Percentiles rank a stretch among this genome's conserved stretches.
Conservation (phyloP, 495 filamentous ascomycete species). For the Penicillium argentinense region DNA sequence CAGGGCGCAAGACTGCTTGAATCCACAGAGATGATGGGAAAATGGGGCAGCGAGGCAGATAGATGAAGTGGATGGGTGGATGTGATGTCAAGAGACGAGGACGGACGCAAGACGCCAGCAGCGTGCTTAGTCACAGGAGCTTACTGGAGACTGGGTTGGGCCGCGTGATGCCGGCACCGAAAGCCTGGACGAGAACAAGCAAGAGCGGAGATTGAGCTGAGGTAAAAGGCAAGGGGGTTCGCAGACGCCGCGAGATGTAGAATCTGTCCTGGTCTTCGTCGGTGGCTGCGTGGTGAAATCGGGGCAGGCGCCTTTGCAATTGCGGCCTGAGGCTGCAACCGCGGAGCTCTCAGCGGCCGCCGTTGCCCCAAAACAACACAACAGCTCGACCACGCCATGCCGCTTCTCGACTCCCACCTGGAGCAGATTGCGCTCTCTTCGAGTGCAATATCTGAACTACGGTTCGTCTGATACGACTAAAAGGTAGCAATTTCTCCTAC, state of each 20-base stretch:
- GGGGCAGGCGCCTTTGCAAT: slow-evolving; percentile 5
- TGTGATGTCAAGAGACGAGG: slow-evolving; percentile 50
- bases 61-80: slow-evolving; percentile 43
- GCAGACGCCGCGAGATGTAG: no score
- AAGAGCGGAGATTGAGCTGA: slow-evolving; percentile 2
- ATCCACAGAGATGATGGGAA: slow-evolving; percentile 23
- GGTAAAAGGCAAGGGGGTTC: no score
- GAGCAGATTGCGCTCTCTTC: slow-evolving; percentile 89
- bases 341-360: no score
- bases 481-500: neutral
- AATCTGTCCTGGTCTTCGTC: no score
- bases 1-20: slow-evolving; percentile 15
- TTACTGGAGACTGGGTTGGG: slow-evolving; percentile 21
- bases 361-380: slow-evolving; percentile 10
- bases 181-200: slow-evolving; percentile 1
- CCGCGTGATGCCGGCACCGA: neutral
- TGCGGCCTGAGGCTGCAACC: slow-evolving; percentile 14
- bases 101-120: slow-evolving; percentile 37
- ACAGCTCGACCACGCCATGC: slow-evolving; percentile 47
- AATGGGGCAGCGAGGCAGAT: slow-evolving; percentile 24
- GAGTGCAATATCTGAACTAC: slow-evolving; percentile 77
- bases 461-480: no score
- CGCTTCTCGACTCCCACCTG: slow-evolving; percentile 77
- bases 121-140: slow-evolving; percentile 45
- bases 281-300: neutral